Conservation (phyloP, 805 yeast genomes). For the Myxozyma vanderwaltii region DNA sequence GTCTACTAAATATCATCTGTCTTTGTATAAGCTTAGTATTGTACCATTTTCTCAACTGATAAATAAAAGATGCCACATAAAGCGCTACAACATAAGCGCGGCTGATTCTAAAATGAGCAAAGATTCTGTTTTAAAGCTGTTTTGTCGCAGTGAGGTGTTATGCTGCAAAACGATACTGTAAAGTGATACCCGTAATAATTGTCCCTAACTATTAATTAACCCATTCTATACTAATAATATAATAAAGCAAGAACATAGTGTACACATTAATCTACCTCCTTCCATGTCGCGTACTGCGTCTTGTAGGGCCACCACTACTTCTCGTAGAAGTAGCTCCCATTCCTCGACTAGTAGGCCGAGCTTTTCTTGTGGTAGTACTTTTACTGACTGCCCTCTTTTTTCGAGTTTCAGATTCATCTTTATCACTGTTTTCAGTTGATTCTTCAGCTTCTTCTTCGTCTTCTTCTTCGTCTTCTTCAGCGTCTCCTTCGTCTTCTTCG, state of each 20-base stretch:
- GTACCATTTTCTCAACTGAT: conserved; percentile 2
- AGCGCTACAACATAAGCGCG: background rate
- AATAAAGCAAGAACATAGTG: background rate
- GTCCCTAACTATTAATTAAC: no score
- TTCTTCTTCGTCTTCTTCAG: conserved; percentile 8
- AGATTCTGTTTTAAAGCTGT: no score
- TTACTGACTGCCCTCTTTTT: background rate
- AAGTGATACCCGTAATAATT: no score
- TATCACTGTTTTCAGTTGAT: conserved; percentile 22
- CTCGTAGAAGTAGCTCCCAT: conserved; percentile 4
- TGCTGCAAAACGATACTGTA: no score
- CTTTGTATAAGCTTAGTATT: background rate
- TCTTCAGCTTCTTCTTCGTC: conserved; percentile 18
- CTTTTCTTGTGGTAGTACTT: conserved; percentile 1
- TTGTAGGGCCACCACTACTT: conserved; percentile 18
- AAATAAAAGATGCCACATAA: conserved; percentile 12
- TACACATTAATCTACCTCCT: background rate
- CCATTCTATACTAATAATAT: no score
- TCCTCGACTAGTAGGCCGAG: conserved; percentile 16
- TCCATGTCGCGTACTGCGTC: conserved; percentile 16
- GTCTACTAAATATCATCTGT: no score
- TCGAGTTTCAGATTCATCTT: conserved; percentile 17
- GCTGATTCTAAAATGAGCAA: no score
- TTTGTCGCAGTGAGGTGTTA: no score
- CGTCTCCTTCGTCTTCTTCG: background rate